Evolutionary conservation across 208 protist genomes (phyloP).

Genomic region (Acanthamoeba sp.): DNA sequence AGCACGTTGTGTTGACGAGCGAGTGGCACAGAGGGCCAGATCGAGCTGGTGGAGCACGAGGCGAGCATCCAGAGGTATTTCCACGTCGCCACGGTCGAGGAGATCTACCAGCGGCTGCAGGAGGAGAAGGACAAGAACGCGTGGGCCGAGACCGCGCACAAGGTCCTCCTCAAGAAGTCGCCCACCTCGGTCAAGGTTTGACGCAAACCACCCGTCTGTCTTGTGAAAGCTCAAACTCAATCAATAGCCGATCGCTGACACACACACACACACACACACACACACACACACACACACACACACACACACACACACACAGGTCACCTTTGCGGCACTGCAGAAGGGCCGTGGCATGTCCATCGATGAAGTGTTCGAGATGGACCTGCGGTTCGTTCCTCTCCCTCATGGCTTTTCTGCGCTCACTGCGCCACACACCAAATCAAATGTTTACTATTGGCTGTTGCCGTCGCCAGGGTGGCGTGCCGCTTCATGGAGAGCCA

Average conservation of each 20-base stretch:
- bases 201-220: neutral
- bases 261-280: neutral
- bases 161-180: neutral
- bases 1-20: neutral
- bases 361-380: conserved; percentile 1
- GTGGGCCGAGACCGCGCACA: neutral
- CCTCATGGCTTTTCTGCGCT: no score
- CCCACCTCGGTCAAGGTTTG: conserved; percentile 40
- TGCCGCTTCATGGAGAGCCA: conserved; percentile 17
- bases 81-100: neutral
- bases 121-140: conserved; percentile 20
- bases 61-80: conserved; percentile 30
- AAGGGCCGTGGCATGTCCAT: neutral
- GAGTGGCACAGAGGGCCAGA: neutral
- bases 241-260: no score
- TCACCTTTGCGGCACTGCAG: conserved; percentile 21
- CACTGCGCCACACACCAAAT: no score
- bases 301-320: neutral
- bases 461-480: neutral
- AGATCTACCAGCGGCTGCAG: neutral
- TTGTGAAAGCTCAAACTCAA: no score
- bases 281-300: neutral
- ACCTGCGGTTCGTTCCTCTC: neutral
- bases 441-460: neutral
- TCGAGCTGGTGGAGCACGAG: neutral